These are phyloP conservation scores for Eucalyptus paniculata DNA, from an alignment of 345 rosid genomes.

Conservation along the genomic window DNA sequence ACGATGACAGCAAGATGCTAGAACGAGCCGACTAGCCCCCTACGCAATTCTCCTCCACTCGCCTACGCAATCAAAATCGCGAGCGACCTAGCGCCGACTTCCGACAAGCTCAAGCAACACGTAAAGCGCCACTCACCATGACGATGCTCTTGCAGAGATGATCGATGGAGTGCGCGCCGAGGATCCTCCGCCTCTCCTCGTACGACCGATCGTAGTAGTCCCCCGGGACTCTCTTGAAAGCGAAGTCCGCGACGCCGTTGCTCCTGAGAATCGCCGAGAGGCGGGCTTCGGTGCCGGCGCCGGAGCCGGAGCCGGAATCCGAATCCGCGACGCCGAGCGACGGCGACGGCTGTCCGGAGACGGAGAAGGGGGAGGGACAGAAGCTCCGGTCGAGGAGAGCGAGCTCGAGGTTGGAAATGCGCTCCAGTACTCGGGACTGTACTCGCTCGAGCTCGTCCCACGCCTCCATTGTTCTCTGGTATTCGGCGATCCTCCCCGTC, in stretches of 20 bases:
- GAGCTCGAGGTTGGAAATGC: slow-evolving; percentile 40
- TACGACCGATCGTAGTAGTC: slow-evolving; percentile 76
- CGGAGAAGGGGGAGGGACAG: not conserved
- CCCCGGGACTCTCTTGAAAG: slow-evolving; percentile 41
- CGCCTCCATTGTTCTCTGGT: not conserved
- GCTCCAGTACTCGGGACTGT: slow-evolving; percentile 37
- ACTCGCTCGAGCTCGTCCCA: slow-evolving; percentile 44
- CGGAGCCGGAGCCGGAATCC: not conserved
- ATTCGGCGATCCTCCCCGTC: not conserved
- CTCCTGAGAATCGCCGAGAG: slow-evolving; percentile 56
- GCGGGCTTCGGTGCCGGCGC: slow-evolving; percentile 24
- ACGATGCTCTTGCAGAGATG: slow-evolving; percentile 96
- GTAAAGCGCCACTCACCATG: slow-evolving; percentile 27
- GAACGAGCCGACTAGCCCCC: not conserved
- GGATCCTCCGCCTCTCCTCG: slow-evolving; percentile 59
- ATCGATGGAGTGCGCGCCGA: slow-evolving; percentile 59
- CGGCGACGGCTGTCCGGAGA: not conserved
- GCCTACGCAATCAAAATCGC: not conserved
- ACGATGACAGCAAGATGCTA: not conserved
- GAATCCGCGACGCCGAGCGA: not conserved
- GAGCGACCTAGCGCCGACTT: not conserved
- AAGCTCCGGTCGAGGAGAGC: not conserved
- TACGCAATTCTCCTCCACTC: not conserved
- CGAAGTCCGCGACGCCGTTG: slow-evolving; percentile 40
- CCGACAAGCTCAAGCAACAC: not conserved